Evolutionary conservation across 495 filamentous ascomycete genomes (phyloP).

Genomic region (Neurospora sp.): DNA sequence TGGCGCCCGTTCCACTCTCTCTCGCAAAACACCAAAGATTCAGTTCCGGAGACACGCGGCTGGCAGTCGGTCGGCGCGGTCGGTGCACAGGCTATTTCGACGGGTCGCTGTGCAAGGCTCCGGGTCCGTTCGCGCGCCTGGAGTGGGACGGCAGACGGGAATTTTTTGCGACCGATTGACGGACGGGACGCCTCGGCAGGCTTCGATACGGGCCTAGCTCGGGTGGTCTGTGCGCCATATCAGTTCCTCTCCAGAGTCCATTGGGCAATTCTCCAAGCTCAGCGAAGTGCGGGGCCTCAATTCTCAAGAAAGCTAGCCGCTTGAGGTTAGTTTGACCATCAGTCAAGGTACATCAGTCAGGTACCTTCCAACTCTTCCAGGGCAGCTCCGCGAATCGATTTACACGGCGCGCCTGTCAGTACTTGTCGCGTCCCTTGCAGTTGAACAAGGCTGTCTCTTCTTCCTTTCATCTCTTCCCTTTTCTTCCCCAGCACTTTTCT

Average conservation of each 20-base stretch:
- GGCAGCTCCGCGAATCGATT: neutral
- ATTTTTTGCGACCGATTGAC: neutral
- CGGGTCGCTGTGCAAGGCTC: slow-evolving; percentile 1
- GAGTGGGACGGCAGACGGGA: neutral
- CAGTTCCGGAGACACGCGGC: neutral
- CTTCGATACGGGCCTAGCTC: neutral
- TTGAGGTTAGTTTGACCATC: neutral
- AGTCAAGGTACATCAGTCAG: neutral
- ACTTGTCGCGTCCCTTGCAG: neutral
- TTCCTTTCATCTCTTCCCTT: neutral
- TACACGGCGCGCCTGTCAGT: neutral
- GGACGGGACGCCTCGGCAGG: neutral
- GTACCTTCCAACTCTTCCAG: neutral
- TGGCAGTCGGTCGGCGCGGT: neutral
- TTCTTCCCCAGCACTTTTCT: neutral
- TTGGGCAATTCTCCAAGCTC: neutral
- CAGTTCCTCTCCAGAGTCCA: neutral
- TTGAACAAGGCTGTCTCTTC: neutral
- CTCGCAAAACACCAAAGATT: neutral
- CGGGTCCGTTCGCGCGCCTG: neutral
- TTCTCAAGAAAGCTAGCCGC: neutral
- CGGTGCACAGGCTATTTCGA: neutral
- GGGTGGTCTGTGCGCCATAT: neutral
- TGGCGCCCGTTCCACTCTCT: neutral
- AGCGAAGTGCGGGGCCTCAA: neutral